Evolutionary conservation across 495 filamentous ascomycete genomes (phyloP).

Genomic region (Penicillium fimorum): DNA sequence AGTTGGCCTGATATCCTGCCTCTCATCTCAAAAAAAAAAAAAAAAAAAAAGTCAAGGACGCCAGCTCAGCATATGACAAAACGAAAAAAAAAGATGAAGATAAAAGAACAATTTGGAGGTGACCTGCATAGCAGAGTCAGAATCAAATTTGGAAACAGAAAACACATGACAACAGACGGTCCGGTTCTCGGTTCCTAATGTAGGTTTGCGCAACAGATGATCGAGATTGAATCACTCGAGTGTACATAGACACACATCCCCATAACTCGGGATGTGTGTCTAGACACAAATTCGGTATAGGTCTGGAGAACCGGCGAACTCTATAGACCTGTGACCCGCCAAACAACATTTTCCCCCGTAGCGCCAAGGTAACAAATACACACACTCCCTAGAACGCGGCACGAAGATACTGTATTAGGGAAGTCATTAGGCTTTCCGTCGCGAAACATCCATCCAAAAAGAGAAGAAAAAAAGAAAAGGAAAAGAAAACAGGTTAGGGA

Average conservation of each 20-base stretch:
- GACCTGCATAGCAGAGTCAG: slow-evolving; percentile 3
- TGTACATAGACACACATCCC: slow-evolving; percentile 8
- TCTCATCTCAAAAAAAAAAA: neutral
- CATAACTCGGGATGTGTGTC: slow-evolving; percentile 1
- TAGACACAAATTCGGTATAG: slow-evolving; percentile 29
- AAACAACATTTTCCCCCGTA: slow-evolving; percentile 40
- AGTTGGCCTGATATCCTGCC: neutral
- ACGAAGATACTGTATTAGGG: slow-evolving; percentile 42
- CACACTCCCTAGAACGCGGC: slow-evolving; percentile 37
- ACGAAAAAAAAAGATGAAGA: neutral
- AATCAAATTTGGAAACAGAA: slow-evolving; percentile 6
- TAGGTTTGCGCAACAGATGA: slow-evolving; percentile 16
- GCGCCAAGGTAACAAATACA: slow-evolving; percentile 43
- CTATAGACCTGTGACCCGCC: slow-evolving; percentile 42
- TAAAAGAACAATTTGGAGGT: neutral
- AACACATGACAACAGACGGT: slow-evolving; percentile 23
- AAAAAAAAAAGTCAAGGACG: neutral
- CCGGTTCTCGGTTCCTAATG: slow-evolving; percentile 23
- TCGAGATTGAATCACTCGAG: slow-evolving; percentile 7
- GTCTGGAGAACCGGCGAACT: slow-evolving; percentile 33
- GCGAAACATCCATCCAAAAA: slow-evolving; percentile 28
- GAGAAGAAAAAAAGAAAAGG: slow-evolving; percentile 15
- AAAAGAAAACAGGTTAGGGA: slow-evolving; percentile 19
- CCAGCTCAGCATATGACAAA: slow-evolving; percentile 5
- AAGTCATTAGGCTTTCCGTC: slow-evolving; percentile 39